Percentiles rank a stretch among this genome's conserved stretches.
Conservation (phyloP, 345 rosid genomes). For the Crucihimalaya himalaica region DNA sequence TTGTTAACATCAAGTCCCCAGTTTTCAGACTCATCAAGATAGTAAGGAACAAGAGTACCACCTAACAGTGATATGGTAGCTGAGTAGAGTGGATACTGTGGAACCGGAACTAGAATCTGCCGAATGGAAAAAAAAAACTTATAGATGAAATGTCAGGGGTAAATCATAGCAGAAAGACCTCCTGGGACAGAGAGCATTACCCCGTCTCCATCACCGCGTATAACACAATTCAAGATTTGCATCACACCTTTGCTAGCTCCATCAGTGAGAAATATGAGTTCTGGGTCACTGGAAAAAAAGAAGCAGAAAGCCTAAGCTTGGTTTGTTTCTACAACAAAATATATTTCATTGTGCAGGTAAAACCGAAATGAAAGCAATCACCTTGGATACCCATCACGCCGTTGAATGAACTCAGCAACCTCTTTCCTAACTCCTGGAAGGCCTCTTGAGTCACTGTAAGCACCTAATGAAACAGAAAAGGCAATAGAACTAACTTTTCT, state of each 20-base stretch:
- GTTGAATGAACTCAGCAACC: conserved; percentile 86
- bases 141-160: conserved; percentile 5
- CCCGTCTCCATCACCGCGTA: conserved; percentile 89
- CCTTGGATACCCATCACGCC: conserved; percentile 99
- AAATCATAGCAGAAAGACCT: neutral
- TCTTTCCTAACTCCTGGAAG: conserved; percentile 88
- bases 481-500: neutral
- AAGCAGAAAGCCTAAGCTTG: conserved; percentile 38
- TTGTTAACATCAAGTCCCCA: conserved; percentile 95
- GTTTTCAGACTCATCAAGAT: conserved; percentile 88
- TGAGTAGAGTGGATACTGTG: conserved; percentile 98
- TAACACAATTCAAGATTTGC: conserved; percentile 86
- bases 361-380: conserved; percentile 38
- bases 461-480: conserved; percentile 52
- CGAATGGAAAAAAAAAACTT: neutral
- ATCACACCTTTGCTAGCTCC: conserved; percentile 99
- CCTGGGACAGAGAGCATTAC: conserved; percentile 47
- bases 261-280: conserved; percentile 92
- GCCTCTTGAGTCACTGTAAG: conserved; percentile 98
- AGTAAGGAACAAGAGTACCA: conserved; percentile 94
- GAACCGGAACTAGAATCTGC: conserved; percentile 95
- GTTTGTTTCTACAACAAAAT: neutral
- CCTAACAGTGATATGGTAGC: conserved; percentile 87
- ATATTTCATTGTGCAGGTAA: neutral
- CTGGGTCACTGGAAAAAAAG: conserved; percentile 71